Conservation (phyloP, 768 basidiomycete species). For the Boletus bicolor region DNA sequence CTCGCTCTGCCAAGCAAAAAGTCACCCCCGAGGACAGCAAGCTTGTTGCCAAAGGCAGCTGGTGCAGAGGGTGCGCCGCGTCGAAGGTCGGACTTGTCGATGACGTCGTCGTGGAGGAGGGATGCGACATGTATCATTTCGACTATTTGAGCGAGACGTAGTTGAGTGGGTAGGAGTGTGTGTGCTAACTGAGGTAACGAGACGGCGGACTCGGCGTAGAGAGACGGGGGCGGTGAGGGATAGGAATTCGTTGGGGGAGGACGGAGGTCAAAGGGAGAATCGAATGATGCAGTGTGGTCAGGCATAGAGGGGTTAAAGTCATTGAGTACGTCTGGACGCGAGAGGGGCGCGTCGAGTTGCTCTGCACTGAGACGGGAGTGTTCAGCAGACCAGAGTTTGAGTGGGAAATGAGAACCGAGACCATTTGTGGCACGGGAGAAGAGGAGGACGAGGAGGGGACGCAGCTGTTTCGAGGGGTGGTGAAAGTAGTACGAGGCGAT, state of each 20-base stretch:
- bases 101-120: constrained; percentile 88
- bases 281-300: constrained; percentile 69
- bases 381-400: constrained; percentile 62
- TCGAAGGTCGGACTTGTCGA: constrained; percentile 70
- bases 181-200: constrained; percentile 34
- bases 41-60: constrained; percentile 84
- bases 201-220: constrained; percentile 15
- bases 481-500: constrained; percentile 92
- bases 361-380: constrained; percentile 50
- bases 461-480: constrained; percentile 84
- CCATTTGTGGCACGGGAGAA: constrained; percentile 94
- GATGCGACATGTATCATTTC: constrained; percentile 99
- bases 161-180: constrained; percentile 72
- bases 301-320: constrained; percentile 91
- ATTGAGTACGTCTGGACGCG: constrained; percentile 75
- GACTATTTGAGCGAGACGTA: constrained; percentile 90
- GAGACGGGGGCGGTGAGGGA: constrained; percentile 27
- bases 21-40: constrained; percentile 91
- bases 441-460: constrained; percentile 85
- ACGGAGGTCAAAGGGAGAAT: constrained; percentile 50
- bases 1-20: constrained; percentile 91
- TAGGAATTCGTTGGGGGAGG: constrained; percentile 29
- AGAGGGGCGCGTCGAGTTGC: constrained; percentile 78
- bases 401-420: constrained; percentile 61
- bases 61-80: constrained; percentile 68